Evolutionary conservation across 148 eudicot genomes (phyloP).

Genomic region (Amaranthus hypochondriacus): DNA sequence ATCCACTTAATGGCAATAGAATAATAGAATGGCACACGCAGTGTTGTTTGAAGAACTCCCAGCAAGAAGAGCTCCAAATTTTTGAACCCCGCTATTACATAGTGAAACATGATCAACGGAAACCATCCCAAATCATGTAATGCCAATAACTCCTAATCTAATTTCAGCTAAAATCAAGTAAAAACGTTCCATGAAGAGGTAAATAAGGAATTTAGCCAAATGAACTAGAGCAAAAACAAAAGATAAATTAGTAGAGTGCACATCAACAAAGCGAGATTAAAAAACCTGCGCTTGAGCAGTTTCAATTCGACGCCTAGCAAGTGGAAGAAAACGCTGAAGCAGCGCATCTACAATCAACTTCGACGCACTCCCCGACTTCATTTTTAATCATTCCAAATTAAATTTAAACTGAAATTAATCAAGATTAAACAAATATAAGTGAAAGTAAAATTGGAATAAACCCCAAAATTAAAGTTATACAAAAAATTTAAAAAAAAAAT

Average conservation of each 20-base stretch:
- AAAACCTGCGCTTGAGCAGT: slow-evolving; percentile 95
- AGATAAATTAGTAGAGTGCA: background rate
- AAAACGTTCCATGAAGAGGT: too few species aligned
- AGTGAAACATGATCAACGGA: background rate
- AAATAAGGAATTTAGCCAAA: background rate
- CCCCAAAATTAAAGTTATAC: too few species aligned
- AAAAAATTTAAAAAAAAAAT: too few species aligned
- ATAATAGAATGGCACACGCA: too few species aligned
- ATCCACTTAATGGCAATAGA: too few species aligned
- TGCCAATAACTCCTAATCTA: background rate
- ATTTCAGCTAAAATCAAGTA: too few species aligned
- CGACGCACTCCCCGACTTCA: slow-evolving; percentile 95
- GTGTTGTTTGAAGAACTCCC: too few species aligned
- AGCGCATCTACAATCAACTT: slow-evolving; percentile 93
- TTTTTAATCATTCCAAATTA: slow-evolving; percentile 16
- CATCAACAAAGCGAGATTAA: background rate
- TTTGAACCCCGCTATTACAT: background rate
- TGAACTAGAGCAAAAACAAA: background rate
- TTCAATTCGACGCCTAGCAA: slow-evolving; percentile 94
- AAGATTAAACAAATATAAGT: too few species aligned
- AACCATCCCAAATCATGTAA: background rate
- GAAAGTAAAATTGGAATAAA: too few species aligned
- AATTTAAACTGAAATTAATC: background rate
- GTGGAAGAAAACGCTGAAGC: slow-evolving; percentile 94
- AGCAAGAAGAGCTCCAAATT: background rate